phyloP scores from a whole-genome alignment of 78 protist genomes.

The Planoprotostelium fungivorum region DNA sequence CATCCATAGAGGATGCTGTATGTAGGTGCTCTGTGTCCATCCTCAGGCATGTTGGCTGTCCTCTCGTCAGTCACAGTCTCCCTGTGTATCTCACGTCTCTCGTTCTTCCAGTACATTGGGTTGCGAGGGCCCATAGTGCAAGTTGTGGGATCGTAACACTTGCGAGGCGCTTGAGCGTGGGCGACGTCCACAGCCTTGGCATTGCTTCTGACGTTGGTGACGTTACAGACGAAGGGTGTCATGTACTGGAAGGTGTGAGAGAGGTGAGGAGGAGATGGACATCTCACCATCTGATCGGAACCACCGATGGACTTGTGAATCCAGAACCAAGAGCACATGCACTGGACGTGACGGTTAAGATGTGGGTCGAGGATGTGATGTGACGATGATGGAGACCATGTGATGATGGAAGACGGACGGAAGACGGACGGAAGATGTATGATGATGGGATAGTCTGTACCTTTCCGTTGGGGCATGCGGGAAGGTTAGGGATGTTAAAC shows the following conservation, averaged over 20 bases:
- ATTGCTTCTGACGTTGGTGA: neutral
- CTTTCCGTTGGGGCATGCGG: too few species aligned
- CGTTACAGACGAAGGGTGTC: neutral
- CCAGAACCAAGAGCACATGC: neutral
- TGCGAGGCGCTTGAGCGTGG: neutral
- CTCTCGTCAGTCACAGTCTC: neutral
- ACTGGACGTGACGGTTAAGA: neutral
- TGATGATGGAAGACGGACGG: too few species aligned
- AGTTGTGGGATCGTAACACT: neutral
- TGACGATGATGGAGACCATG: too few species aligned
- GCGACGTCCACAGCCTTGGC: neutral
- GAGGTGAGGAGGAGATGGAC: neutral
- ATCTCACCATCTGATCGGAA: neutral
- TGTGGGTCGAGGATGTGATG: neutral
- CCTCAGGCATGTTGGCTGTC: neutral
- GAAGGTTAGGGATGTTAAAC: too few species aligned
- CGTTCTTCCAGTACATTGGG: neutral
- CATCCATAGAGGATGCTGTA: neutral
- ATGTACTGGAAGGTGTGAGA: neutral
- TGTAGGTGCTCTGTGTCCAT: neutral
- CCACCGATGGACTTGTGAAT: neutral
- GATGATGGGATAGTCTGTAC: too few species aligned
- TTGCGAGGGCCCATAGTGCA: neutral
- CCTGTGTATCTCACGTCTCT: neutral
- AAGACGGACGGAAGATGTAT: too few species aligned